Percentiles rank a stretch among this genome's conserved stretches.
These are phyloP conservation scores for Colletotrichum salicis DNA, from an alignment of 2,329 filamentous ascomycete species.

Conservation along the genomic window DNA sequence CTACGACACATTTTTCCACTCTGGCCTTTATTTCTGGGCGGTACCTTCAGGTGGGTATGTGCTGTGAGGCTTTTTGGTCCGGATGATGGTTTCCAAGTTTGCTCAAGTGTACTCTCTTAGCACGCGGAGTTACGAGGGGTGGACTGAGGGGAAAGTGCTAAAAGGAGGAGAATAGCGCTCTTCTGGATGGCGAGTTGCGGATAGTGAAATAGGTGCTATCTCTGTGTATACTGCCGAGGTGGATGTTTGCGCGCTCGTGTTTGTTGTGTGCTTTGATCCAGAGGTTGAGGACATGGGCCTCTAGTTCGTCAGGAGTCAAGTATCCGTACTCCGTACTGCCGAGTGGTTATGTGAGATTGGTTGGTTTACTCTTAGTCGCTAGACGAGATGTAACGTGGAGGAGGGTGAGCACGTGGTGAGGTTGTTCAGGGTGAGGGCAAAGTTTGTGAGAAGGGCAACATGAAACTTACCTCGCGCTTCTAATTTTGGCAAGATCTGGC, in stretches of 20 bases:
- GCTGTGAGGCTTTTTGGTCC: not conserved
- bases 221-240: not conserved
- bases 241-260: not conserved
- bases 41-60: not conserved
- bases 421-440: not conserved
- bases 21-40: not conserved
- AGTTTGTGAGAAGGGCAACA: not conserved
- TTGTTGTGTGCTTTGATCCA: not conserved
- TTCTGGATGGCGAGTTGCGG: not conserved
- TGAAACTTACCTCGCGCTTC: not conserved
- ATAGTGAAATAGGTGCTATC: not conserved
- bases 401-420: not conserved
- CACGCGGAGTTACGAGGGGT: constrained; percentile 6
- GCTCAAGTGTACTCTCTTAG: constrained; percentile 16
- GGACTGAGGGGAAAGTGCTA: not conserved
- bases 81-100: constrained; percentile 2
- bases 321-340: not conserved
- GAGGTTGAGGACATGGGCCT: not conserved
- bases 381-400: not conserved
- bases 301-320: not conserved
- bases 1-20: not conserved
- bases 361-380: not conserved
- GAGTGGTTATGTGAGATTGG: not conserved
- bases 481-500: not conserved
- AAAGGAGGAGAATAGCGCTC: not conserved